A percentile compares a stretch with the other conserved stretches of the same genome.
These are phyloP conservation scores for Circinella umbellata DNA, from an alignment of 371 early-diverging fungal genomes.

Conservation along the genomic window DNA sequence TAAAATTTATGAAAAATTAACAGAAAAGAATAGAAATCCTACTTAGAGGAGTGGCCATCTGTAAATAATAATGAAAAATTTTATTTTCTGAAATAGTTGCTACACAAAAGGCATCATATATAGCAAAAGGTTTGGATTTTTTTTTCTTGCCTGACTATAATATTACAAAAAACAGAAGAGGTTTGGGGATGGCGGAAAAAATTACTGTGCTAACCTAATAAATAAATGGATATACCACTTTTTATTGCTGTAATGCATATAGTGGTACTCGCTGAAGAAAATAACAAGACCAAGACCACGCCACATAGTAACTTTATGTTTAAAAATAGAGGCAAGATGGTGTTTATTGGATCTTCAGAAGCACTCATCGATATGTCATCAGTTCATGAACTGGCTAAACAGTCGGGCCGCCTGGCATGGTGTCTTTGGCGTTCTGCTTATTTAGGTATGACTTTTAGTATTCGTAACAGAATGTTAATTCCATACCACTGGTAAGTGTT, in stretches of 20 bases:
- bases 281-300: neutral
- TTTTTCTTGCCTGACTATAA: too few species aligned
- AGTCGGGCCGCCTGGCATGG: conserved; percentile 66
- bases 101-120: conserved; percentile 75
- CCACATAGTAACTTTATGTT: neutral
- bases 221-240: too few species aligned
- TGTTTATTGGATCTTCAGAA: conserved; percentile 60
- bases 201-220: too few species aligned
- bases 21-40: neutral
- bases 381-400: conserved; percentile 44
- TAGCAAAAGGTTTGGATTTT: conserved; percentile 46
- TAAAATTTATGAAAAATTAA: neutral
- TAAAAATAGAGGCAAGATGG: conserved; percentile 28
- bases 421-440: conserved; percentile 83
- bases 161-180: too few species aligned
- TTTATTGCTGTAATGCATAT: too few species aligned
- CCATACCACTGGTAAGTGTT: conserved; percentile 66
- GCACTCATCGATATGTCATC: conserved; percentile 62
- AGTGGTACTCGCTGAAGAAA: neutral
- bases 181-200: too few species aligned
- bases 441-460: conserved; percentile 73
- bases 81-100: conserved; percentile 53
- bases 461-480: conserved; percentile 77
- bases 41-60: neutral
- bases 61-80: neutral